Conservation (phyloP, 2,329 filamentous ascomycete species). For the Cryphonectria japonica region DNA sequence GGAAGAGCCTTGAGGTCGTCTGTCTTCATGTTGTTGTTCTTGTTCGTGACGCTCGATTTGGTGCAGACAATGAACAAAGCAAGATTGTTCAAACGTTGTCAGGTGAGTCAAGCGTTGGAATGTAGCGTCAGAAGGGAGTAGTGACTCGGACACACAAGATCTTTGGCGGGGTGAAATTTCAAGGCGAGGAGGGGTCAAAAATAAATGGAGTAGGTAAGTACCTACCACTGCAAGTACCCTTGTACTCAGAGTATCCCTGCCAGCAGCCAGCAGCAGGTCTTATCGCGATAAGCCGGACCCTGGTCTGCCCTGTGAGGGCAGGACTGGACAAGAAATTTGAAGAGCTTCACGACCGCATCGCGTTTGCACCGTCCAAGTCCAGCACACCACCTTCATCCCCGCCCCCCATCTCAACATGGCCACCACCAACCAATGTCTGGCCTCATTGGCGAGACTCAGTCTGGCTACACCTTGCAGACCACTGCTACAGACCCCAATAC, state of each 20-base stretch:
- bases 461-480: constrained; percentile 49
- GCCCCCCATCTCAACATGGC: constrained; percentile 46
- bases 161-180: constrained; percentile 31
- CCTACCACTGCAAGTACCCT: background rate
- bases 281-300: constrained; percentile 13
- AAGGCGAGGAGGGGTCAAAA: constrained; percentile 31
- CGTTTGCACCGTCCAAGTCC: constrained; percentile 1
- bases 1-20: constrained; percentile 59
- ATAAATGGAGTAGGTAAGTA: no score
- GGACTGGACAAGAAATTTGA: constrained; percentile 26
- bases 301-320: background rate
- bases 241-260: background rate
- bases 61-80: background rate
- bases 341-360: constrained; percentile 6
- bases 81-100: constrained; percentile 5
- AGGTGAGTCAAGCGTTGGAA: constrained; percentile 27
- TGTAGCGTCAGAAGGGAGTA: constrained; percentile 14
- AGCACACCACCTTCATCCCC: background rate
- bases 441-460: constrained; percentile 56
- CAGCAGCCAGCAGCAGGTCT: background rate
- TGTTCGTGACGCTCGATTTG: constrained; percentile 2
- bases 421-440: constrained; percentile 56
- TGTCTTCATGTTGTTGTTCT: constrained; percentile 53
- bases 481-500: constrained; percentile 45
- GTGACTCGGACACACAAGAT: constrained; percentile 18